Conservation (phyloP, 1,284 basidiomycete genomes). For the Laetiporus sulphureus region DNA sequence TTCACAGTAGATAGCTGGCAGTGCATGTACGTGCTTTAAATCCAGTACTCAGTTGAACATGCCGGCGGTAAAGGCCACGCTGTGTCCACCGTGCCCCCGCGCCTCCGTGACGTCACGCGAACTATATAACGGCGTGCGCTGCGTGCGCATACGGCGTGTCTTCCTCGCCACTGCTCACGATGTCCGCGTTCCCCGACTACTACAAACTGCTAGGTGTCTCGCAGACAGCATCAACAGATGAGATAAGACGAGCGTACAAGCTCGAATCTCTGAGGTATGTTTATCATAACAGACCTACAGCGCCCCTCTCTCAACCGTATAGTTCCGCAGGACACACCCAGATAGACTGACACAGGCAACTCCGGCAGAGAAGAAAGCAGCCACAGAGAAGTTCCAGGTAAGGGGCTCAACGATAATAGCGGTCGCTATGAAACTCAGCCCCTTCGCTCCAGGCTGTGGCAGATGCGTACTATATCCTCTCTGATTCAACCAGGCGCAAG, state of each 20-base stretch:
- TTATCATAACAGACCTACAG: background rate
- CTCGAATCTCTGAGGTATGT: slow-evolving; percentile 62
- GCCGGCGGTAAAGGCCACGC: too few species aligned
- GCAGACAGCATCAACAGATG: slow-evolving; percentile 58
- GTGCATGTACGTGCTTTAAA: too few species aligned
- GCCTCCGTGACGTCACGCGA: slow-evolving; percentile 11
- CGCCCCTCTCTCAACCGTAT: slow-evolving; percentile 9
- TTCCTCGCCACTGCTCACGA: slow-evolving; percentile 18
- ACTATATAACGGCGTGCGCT: slow-evolving; percentile 1
- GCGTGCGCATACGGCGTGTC: background rate
- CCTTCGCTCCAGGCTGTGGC: slow-evolving; percentile 69
- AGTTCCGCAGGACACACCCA: slow-evolving; percentile 69
- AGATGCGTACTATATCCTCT: slow-evolving; percentile 95
- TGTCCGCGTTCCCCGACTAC: slow-evolving; percentile 72
- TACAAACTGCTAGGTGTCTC: slow-evolving; percentile 58
- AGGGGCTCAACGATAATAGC: background rate
- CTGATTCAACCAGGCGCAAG: slow-evolving; percentile 67
- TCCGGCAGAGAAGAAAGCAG: slow-evolving; percentile 59
- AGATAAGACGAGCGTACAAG: slow-evolving; percentile 80
- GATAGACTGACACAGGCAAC: slow-evolving; percentile 80
- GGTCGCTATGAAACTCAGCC: background rate
- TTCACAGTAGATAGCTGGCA: too few species aligned
- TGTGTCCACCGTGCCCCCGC: too few species aligned
- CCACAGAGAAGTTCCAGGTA: slow-evolving; percentile 82
- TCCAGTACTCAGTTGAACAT: too few species aligned